phyloP scores from a whole-genome alignment of 257 asterid genomes.

The Ophiorrhiza pumila region DNA sequence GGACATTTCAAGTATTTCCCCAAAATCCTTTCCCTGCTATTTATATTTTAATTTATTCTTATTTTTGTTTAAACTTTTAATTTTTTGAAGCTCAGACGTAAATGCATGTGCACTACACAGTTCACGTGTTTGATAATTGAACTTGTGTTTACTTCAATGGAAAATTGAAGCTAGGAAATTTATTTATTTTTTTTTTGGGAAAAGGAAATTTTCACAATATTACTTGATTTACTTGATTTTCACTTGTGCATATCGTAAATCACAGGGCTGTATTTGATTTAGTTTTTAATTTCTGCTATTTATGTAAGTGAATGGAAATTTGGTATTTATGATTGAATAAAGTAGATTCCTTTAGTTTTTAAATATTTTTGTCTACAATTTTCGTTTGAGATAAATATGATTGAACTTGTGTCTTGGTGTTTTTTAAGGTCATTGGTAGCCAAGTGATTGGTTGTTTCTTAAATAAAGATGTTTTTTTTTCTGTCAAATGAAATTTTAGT shows the following conservation, averaged over 20 bases:
- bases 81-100: neutral
- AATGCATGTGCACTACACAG: neutral
- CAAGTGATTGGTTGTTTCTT: neutral
- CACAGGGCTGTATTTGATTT: neutral
- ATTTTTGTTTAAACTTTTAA: neutral
- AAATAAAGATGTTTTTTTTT: neutral
- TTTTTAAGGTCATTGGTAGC: neutral
- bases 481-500: neutral
- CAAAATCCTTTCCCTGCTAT: neutral
- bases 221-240: neutral
- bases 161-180: neutral
- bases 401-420: neutral
- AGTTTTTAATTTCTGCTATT: neutral
- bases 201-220: too few relatives aligned
- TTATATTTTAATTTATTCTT: neutral
- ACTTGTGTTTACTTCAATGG: neutral
- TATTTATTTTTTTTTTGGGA: neutral
- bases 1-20: slow-evolving; percentile 74
- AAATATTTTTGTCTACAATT: neutral
- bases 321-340: neutral
- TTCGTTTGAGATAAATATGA: neutral
- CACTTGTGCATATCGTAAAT: neutral
- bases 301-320: neutral
- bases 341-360: neutral
- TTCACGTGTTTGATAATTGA: neutral